Conservation (phyloP, 768 basidiomycete species). For the Polyporus arcularius region DNA sequence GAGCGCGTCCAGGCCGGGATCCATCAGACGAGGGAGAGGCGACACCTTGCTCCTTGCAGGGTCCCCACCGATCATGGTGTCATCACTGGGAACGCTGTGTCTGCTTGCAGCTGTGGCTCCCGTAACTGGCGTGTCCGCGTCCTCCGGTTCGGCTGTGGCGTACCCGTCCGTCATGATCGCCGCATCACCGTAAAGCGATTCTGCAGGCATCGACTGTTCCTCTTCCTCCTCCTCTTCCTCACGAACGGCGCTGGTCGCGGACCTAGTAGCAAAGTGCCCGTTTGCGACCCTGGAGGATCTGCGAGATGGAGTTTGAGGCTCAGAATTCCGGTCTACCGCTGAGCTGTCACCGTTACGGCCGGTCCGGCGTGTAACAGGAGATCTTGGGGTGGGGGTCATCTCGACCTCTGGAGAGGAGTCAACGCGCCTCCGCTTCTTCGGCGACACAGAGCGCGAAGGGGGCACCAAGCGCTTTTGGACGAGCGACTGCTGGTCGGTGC, state of each 20-base stretch:
- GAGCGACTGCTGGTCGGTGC: conserved; percentile 20
- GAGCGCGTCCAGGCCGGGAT: not conserved
- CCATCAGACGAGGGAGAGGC: not conserved
- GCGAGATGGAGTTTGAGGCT: conserved; percentile 4
- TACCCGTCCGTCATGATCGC: conserved; percentile 4
- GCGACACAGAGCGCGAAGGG: conserved; percentile 18
- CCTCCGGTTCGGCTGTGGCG: conserved; percentile 21
- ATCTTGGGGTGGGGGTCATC: not conserved
- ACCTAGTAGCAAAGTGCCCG: conserved; percentile 3
- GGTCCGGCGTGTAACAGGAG: conserved; percentile 13
- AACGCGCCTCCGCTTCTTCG: conserved; percentile 33
- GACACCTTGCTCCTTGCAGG: conserved; percentile 26
- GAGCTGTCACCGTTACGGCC: conserved; percentile 11
- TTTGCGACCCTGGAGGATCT: conserved; percentile 7
- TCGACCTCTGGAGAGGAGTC: conserved; percentile 29
- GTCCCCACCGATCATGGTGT: conserved; percentile 48
- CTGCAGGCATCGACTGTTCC: not conserved
- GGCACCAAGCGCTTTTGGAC: conserved; percentile 10
- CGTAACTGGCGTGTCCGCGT: conserved; percentile 50
- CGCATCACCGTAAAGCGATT: conserved; percentile 4
- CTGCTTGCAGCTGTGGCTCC: conserved; percentile 41
- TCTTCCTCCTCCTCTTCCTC: conserved; percentile 18
- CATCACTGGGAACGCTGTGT: conserved; percentile 61
- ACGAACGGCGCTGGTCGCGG: not conserved
- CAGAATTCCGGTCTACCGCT: not conserved